Conservation (phyloP, 1,284 basidiomycete species). For the Fomes fomentarius region DNA sequence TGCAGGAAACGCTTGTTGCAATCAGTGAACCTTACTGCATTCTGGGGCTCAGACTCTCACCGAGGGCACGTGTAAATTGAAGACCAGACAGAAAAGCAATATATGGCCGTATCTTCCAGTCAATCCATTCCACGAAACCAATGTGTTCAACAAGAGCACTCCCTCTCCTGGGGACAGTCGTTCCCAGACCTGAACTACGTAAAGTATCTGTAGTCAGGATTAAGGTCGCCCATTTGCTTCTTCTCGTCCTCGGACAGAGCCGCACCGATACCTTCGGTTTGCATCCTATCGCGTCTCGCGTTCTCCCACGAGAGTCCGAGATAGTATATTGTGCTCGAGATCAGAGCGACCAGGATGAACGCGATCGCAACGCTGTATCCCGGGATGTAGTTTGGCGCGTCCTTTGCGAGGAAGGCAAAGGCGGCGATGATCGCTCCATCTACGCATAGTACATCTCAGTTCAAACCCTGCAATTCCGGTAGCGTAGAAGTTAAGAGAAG, state of each 20-base stretch:
- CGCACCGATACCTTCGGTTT: slow-evolving; percentile 18
- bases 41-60: too few relatives aligned
- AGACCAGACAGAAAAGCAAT: too few relatives aligned
- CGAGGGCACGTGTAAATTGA: too few relatives aligned
- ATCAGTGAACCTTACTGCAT: too few relatives aligned
- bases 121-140: background rate
- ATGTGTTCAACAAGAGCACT: too few relatives aligned
- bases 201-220: slow-evolving; percentile 26
- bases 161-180: too few relatives aligned
- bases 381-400: slow-evolving; percentile 32
- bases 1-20: too few relatives aligned
- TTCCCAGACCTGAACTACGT: slow-evolving; percentile 3
- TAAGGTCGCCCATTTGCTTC: slow-evolving; percentile 29
- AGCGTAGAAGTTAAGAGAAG: background rate
- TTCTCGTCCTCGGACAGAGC: slow-evolving; percentile 32
- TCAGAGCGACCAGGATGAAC: slow-evolving; percentile 31
- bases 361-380: slow-evolving; percentile 36
- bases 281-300: slow-evolving; percentile 26
- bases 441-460: too few relatives aligned
- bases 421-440: slow-evolving; percentile 36
- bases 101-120: too few relatives aligned
- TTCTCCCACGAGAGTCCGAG: slow-evolving; percentile 30
- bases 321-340: slow-evolving; percentile 30
- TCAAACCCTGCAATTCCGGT: too few relatives aligned
- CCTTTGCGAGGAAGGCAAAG: slow-evolving; percentile 35